These are phyloP conservation scores for Larix kaempferi DNA, from an alignment of 75 land plant genomes.

Conservation along the genomic window DNA sequence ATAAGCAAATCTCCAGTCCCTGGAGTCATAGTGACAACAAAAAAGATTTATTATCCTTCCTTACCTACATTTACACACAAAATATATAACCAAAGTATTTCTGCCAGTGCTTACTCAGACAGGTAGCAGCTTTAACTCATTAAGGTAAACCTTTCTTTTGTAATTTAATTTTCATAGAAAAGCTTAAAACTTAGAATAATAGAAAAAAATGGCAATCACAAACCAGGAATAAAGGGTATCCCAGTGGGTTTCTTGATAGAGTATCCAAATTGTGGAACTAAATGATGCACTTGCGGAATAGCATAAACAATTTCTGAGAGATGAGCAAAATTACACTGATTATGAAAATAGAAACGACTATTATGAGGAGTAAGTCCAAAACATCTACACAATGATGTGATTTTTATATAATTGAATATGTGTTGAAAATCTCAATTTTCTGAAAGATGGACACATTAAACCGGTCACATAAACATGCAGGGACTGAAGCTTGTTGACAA, in stretches of 20 bases:
- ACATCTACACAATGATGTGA: neutral
- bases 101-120: too few relatives aligned
- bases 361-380: neutral
- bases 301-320: neutral
- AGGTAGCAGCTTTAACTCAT: too few relatives aligned
- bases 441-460: neutral
- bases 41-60: neutral
- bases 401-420: neutral
- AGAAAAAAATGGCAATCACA: too few relatives aligned
- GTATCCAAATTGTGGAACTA: neutral
- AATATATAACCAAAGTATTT: neutral
- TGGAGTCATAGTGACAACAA: slow-evolving; percentile 21
- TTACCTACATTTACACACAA: neutral
- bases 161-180: too few relatives aligned
- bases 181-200: too few relatives aligned
- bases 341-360: neutral
- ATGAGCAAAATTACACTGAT: neutral
- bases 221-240: neutral
- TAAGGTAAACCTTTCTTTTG: too few relatives aligned
- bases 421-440: neutral
- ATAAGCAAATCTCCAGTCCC: slow-evolving; percentile 82
- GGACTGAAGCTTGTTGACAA: neutral
- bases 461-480: neutral
- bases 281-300: slow-evolving; percentile 9
- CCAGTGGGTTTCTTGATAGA: neutral